Base-by-base conservation (phyloP, 2,329 filamentous ascomycete genomes). In the Monosporascus sp. region DNA sequence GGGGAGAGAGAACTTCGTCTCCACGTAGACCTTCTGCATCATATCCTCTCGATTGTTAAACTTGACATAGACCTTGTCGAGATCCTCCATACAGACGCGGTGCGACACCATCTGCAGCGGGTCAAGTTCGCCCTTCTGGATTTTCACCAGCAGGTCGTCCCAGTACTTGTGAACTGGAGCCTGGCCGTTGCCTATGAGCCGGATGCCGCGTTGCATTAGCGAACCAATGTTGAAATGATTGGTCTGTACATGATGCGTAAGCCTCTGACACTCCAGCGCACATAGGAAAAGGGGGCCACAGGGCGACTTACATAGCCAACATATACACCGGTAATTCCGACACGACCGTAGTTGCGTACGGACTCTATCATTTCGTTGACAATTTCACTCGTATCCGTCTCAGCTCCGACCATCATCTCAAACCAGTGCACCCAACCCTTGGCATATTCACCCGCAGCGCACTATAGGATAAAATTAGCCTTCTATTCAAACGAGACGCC, bases 171-270 rank as follows among this genome's bases (percentile, higher is more conserved):
- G 89, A 0, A 95, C 89, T 0, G 90, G 90, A 0, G 81, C 81
- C 61, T 85, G 82, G 1, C 81, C 81, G 61, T 83, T 83, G 18
- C 82, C 82, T 44, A 84, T 91, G 45, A 96, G 79, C 1, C 88
- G 85, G 60, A 95, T 83, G n/a, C 90, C 90, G 34, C 88, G 84
- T 72, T 95, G 84, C 90, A 95, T 95, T 15, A 95, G 66, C 0
- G 88, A 85, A 9, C 90, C 89, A 60, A 93, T 85, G 70, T 90
- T 90, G 76, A 93, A 89, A 68, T 90, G 86, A 70, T 90, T 91
- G 22, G 86, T 89, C 79, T 85, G 57, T 14, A 2, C 24, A 3
- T 25, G 18, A 42, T 20, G 38, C 38, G 14, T 25, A 7, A n/a
- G 18, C n/a, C 17, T 36, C 25, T 24, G n/a, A 34, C 18, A n/a